phyloP scores from a whole-genome alignment of 169 alveolate genomes.

The Cryptosporidium felis region DNA sequence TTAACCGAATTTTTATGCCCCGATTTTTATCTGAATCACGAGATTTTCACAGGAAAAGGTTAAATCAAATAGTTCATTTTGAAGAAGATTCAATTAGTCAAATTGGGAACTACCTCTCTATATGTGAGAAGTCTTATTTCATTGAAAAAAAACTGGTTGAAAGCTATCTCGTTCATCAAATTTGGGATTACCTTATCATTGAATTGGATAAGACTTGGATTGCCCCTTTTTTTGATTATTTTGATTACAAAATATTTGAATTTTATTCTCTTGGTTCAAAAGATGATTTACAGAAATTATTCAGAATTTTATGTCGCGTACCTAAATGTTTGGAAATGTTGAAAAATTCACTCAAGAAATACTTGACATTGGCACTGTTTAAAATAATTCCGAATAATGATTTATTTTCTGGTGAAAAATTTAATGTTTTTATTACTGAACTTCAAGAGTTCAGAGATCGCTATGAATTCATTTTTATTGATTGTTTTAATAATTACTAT shows the following conservation, averaged over 20 bases:
- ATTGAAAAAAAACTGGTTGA: conserved; percentile 45
- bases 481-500: conserved; percentile 5
- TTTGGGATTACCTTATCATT: conserved; percentile 47
- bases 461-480: conserved; percentile 26
- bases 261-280: not conserved
- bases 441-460: not conserved
- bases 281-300: conserved; percentile 26
- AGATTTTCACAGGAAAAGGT: not conserved
- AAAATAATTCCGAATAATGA: conserved; percentile 15
- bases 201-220: conserved; percentile 54
- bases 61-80: not conserved
- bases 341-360: conserved; percentile 10
- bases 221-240: conserved; percentile 34
- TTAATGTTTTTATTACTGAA: not conserved
- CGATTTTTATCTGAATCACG: conserved; percentile 2
- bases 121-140: conserved; percentile 26
- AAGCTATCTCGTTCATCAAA: not conserved
- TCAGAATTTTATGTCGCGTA: conserved; percentile 46
- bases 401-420: not conserved
- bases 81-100: not conserved
- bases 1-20: conserved; percentile 12
- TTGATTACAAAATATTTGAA: not conserved
- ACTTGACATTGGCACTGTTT: not conserved
- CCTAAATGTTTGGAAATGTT: conserved; percentile 21
- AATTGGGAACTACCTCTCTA: not conserved